Evolutionary conservation across 192 early-diverging fungal genomes (phyloP), one percentile per base, ranked within the genome.

Genomic region (Backusella parvicylindrica): DNA sequence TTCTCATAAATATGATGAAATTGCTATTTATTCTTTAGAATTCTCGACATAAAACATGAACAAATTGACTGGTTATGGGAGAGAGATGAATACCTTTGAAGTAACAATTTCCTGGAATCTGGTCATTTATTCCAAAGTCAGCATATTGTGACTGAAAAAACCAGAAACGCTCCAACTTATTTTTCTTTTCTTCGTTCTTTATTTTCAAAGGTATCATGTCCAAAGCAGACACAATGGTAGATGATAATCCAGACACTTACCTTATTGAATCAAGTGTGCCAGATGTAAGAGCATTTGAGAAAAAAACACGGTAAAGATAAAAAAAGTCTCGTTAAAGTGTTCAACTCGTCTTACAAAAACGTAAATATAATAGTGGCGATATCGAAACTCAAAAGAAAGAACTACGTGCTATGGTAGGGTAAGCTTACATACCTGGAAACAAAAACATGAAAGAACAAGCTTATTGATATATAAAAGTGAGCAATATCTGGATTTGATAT

Each of bases 321-420:
- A 77, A 15, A 47, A 49, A 28, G 16, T 2, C 37, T 65, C 68
- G 43, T 47, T 47, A 5, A 47, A n/a, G 18, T 4, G 16, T 15
- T 36, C 64, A n/a, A n/a, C n/a, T n/a, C n/a, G n/a, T 73, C 23
- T 28, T 47, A 69, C 23, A 30, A 70, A 70, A 31, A 37, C 1
- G 16, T n/a, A 38, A 43, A 47, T 28, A 47, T 60, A 31, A 30
- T 49, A 94, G 92, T 37, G 76, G 68, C n/a, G 90, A 94, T 75
- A 91, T 94, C 38, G 94, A 94, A 75, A 84, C 86, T 35, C 93
- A 92, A 77, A 94, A 94, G 82, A 90, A 92, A 78, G 93, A 95
- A 64, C 82, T 96, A 11, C 78, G 94, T 28, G 70, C 87, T 32
- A 95, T 95, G 94, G 94, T 96, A 68, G 94, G 94, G 93, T 95